Evolutionary conservation across 805 yeast genomes (phyloP), one percentile per base, ranked within the genome.

Genomic region (Yarrowia divulgata): DNA sequence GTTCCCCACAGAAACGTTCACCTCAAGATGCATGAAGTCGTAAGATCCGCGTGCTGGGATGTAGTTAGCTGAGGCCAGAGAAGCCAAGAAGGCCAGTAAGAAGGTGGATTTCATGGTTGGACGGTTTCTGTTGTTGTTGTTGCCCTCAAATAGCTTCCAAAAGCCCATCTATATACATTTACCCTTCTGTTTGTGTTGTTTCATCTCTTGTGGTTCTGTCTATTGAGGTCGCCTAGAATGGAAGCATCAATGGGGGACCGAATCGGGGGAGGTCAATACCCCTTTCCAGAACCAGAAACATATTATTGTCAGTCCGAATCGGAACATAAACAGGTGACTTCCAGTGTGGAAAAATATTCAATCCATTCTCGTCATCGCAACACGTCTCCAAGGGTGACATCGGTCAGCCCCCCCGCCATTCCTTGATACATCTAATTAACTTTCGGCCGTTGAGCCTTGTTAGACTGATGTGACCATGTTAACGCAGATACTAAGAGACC

Each of bases 361-460:
- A 1, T 14, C 18, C 6, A 5, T 40, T 13, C 8, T 40, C 18
- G 1, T 40, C 43, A 40, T 14, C 18, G 9, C 18, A 23, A 2
- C 29, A 23, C 29, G 29, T 23, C 29, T 23, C 29, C n/a, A 40
- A 40, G 43, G 7, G 18, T 1, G 32, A 8, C 54, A 49, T 29
- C 32, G 35, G 37, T 49, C 54, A 49, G 37, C 54, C 16, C 32
- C n/a, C 16, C 19, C 19, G 14, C 18, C 14, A 1, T 49, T 16
- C 39, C 18, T 16, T 14, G 9, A 40, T 14, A 39, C 29, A 2
- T 23, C 3, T 23, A 5, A 10, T 13, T 9, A 48, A 14, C 37
- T 48, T 48, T 48, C 29, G 52, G 29, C 52, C 52, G 52, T 48
- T 48, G 52, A 48, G 52, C 52, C 37, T 48, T 48, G 52, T 16